Evolutionary conservation across 2,329 filamentous ascomycete species (phyloP), one percentile per base, ranked within the genome.

Genomic region (Furcasterigmium furcatum): DNA sequence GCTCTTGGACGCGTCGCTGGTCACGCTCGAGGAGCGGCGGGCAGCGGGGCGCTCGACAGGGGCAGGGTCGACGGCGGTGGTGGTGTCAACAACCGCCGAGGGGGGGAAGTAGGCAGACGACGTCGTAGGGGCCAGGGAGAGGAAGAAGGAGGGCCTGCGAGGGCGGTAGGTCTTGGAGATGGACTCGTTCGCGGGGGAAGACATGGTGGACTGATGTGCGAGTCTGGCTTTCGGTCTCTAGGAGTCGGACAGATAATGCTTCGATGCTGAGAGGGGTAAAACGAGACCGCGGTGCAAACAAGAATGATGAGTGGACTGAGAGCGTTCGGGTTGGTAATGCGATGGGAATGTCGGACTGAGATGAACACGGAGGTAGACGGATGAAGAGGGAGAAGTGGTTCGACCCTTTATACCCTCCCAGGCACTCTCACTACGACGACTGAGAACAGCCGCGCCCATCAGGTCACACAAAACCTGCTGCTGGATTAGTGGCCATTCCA

Each of bases 41-140:
- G 50, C 51, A 19, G 51, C 45, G 43, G 62, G 45, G 38, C 56
- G 72, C 27, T 49, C 50, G 24, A 47, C 50, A 45, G 60, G 43
- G 39, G 55, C 47, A 16, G 52, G 51, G 25, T 58, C 55, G 41
- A 61, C 56, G 5, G 34, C 19, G 34, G 34, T 36, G 16, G n/a
- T 32, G 30, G 30, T 32, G 13, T 32, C 30, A 16, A 32, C 34
- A 48, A 62, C 57, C 38, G 51, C 48, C 34, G 34, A 9, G 16
- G 34, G 34, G 10, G 34, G 34, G 34, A 36, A 36, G 64, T 79
- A 80, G 20, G 75, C 79, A 47, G 68, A 62, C 14, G 79, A 83
- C 24, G 74, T 80, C 55, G 72, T 71, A 34, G 80, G 80, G n/a
- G 76, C 78, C 41, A 84, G 72, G 24, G 74, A 71, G 51, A 84